These are phyloP conservation scores for Mycena rosella DNA, from an alignment of 768 basidiomycete species.

Conservation along the genomic window DNA sequence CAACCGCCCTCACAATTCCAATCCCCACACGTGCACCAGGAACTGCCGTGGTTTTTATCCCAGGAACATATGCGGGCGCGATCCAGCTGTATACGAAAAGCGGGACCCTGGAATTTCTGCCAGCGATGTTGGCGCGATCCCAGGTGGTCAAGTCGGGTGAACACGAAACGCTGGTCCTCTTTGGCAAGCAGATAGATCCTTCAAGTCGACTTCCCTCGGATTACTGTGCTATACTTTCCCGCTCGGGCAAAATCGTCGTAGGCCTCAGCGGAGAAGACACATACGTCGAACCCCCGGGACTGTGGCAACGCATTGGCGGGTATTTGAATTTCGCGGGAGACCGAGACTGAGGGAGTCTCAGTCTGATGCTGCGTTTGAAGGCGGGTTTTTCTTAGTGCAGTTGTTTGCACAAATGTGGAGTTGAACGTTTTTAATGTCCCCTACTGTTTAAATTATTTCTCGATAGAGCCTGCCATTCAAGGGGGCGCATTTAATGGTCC, in stretches of 20 bases:
- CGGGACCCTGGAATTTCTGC: slow-evolving; percentile 45
- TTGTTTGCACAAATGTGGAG: too few species aligned
- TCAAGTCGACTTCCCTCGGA: slow-evolving; percentile 43
- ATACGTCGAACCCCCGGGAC: slow-evolving; percentile 46
- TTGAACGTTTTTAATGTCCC: not conserved
- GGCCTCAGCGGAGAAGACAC: slow-evolving; percentile 59
- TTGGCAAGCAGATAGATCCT: slow-evolving; percentile 45
- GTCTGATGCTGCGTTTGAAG: not conserved
- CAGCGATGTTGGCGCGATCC: slow-evolving; percentile 43
- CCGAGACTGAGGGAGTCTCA: too few species aligned
- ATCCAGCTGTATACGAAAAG: slow-evolving; percentile 43
- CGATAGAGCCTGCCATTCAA: too few species aligned
- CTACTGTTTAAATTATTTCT: too few species aligned
- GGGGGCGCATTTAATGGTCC: too few species aligned
- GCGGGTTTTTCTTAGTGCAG: not conserved
- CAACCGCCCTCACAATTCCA: not conserved
- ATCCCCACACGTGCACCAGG: slow-evolving; percentile 42
- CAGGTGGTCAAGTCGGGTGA: slow-evolving; percentile 45
- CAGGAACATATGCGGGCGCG: slow-evolving; percentile 45
- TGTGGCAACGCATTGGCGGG: slow-evolving; percentile 56
- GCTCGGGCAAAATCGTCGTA: slow-evolving; percentile 55
- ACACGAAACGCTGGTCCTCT: slow-evolving; percentile 54
- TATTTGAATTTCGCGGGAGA: slow-evolving; percentile 37
- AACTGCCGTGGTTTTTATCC: slow-evolving; percentile 51
- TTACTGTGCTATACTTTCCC: slow-evolving; percentile 54